Conservation (phyloP, 768 basidiomycete genomes). For the Mycena rosella region DNA sequence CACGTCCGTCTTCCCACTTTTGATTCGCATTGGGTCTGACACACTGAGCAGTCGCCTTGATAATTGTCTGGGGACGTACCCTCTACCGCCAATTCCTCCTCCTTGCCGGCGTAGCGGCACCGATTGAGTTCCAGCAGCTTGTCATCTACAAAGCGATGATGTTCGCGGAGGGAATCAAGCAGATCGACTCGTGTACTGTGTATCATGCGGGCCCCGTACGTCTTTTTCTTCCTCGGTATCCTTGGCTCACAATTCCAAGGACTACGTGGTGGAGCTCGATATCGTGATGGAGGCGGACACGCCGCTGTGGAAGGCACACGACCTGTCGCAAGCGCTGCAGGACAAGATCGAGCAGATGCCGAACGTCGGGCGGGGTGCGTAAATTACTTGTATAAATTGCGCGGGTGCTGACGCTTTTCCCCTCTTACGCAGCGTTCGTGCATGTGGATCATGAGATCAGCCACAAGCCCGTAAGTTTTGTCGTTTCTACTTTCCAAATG, state of each 20-base stretch:
- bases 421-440: slow-evolving; percentile 62
- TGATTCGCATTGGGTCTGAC: background rate
- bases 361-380: slow-evolving; percentile 59
- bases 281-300: slow-evolving; percentile 73
- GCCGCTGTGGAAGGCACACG: slow-evolving; percentile 68
- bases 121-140: slow-evolving; percentile 69
- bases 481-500: too few species aligned
- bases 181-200: slow-evolving; percentile 72
- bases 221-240: background rate
- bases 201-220: slow-evolving; percentile 61
- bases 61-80: slow-evolving; percentile 63
- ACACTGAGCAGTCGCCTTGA: slow-evolving; percentile 56
- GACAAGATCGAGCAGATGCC: slow-evolving; percentile 71
- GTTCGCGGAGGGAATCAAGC: slow-evolving; percentile 69
- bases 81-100: slow-evolving; percentile 66
- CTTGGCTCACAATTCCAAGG: slow-evolving; percentile 34
- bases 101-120: slow-evolving; percentile 72
- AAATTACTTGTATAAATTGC: background rate
- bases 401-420: background rate
- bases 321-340: slow-evolving; percentile 62
- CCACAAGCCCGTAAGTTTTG: slow-evolving; percentile 47
- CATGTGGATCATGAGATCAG: slow-evolving; percentile 73
- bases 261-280: slow-evolving; percentile 75
- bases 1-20: slow-evolving; percentile 21
- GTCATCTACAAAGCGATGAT: slow-evolving; percentile 76